A percentile compares a stretch with the other conserved stretches of the same genome.
These are phyloP conservation scores for Botrytis pseudocinerea DNA, from an alignment of 2,329 filamentous ascomycete species.

Conservation along the genomic window DNA sequence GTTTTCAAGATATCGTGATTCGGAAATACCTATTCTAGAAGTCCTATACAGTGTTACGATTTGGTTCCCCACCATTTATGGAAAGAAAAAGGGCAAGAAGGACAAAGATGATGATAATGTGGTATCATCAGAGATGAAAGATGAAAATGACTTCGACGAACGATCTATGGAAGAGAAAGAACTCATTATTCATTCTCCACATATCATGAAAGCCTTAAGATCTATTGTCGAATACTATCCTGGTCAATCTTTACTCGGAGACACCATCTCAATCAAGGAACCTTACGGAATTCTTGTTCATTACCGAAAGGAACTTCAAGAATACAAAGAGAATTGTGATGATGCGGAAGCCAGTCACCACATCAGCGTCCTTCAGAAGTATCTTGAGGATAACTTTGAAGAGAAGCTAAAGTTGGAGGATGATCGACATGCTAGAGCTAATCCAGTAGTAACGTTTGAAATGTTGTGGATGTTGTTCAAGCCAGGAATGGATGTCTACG, in stretches of 20 bases:
- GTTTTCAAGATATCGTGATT: slow-evolving; percentile 27
- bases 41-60: slow-evolving; percentile 33
- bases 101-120: slow-evolving; percentile 24
- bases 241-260: slow-evolving; percentile 29
- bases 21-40: slow-evolving; percentile 31
- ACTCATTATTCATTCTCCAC: slow-evolving; percentile 33
- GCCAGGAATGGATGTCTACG: slow-evolving; percentile 33
- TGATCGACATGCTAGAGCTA: slow-evolving; percentile 25
- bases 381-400: slow-evolving; percentile 31
- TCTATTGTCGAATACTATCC: slow-evolving; percentile 34
- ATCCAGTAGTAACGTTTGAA: slow-evolving; percentile 32
- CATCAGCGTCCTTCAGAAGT: slow-evolving; percentile 30
- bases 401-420: slow-evolving; percentile 32
- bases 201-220: slow-evolving; percentile 33
- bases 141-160: slow-evolving; percentile 30
- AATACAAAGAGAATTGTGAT: slow-evolving; percentile 30
- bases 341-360: slow-evolving; percentile 32
- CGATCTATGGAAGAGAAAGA: slow-evolving; percentile 34
- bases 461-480: slow-evolving; percentile 36
- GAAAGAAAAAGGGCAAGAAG: slow-evolving; percentile 27
- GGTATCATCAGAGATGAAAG: slow-evolving; percentile 1
- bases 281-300: slow-evolving; percentile 45
- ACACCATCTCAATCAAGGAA: slow-evolving; percentile 35
- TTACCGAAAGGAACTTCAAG: slow-evolving; percentile 32
- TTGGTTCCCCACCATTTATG: slow-evolving; percentile 33